These are phyloP conservation scores for Dillenia suffruticosa DNA, from an alignment of 164 flowering plant genomes.

Conservation along the genomic window DNA sequence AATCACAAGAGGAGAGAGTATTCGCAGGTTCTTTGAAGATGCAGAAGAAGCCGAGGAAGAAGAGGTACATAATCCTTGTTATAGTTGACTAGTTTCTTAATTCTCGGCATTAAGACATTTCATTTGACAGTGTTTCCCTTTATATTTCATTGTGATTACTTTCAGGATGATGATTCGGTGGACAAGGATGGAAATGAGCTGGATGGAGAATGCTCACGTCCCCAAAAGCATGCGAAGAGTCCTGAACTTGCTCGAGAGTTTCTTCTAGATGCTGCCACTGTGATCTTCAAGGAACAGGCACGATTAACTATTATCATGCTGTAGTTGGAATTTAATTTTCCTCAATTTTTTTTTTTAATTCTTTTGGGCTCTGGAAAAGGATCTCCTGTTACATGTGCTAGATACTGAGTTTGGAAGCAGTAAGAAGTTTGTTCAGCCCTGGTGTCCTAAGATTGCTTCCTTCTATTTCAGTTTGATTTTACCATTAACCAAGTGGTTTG, in stretches of 20 bases:
- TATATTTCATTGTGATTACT: not conserved
- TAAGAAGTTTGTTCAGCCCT: too few relatives aligned
- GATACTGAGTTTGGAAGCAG: too few relatives aligned
- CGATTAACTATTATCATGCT: not conserved
- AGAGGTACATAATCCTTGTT: constrained; percentile 45
- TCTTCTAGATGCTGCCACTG: constrained; percentile 98
- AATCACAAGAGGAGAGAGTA: constrained; percentile 83
- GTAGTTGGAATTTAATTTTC: too few relatives aligned
- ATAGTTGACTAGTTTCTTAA: too few relatives aligned
- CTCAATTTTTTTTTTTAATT: too few relatives aligned
- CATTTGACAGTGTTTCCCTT: not conserved
- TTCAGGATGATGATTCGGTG: constrained; percentile 92
- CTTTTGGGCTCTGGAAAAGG: too few relatives aligned
- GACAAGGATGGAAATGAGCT: constrained; percentile 94
- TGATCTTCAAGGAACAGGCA: constrained; percentile 96
- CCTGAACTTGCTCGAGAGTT: constrained; percentile 99
- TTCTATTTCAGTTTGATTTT: too few relatives aligned
- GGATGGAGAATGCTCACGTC: constrained; percentile 97
- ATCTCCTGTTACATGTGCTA: too few relatives aligned
- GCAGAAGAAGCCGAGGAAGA: constrained; percentile 99
- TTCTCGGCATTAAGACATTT: not conserved
- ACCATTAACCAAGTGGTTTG: too few relatives aligned
- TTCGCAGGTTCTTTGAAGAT: constrained; percentile 90
- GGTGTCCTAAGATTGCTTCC: too few relatives aligned
- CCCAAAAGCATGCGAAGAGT: constrained; percentile 99